These are phyloP conservation scores for Bathelium albidoporum DNA, from an alignment of 495 filamentous ascomycete genomes.

Conservation along the genomic window DNA sequence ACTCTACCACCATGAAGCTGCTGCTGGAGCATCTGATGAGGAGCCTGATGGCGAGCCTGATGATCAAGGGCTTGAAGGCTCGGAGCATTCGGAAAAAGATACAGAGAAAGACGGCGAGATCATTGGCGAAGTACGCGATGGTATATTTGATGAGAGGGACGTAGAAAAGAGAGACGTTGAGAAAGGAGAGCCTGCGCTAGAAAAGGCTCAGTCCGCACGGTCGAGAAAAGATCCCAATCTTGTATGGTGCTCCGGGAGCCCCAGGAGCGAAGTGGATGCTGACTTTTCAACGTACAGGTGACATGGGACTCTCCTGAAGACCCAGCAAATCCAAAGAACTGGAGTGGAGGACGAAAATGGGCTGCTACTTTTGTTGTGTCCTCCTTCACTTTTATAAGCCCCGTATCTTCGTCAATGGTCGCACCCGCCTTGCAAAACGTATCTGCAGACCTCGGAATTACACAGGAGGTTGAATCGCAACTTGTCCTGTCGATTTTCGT, in stretches of 20 bases:
- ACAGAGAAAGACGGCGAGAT: background rate
- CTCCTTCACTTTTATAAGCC: constrained; percentile 58
- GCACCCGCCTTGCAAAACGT: constrained; percentile 54
- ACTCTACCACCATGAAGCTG: background rate
- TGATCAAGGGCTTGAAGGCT: background rate
- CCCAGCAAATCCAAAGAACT: constrained; percentile 35
- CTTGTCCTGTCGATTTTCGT: constrained; percentile 64
- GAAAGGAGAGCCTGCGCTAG: constrained; percentile 10
- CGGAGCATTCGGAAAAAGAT: background rate
- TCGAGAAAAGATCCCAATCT: constrained; percentile 30
- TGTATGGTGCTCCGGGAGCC: constrained; percentile 6
- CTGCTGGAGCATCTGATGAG: background rate
- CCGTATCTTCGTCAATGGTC: constrained; percentile 61
- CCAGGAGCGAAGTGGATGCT: constrained; percentile 4
- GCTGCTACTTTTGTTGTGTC: constrained; percentile 42
- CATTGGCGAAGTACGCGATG: constrained; percentile 19
- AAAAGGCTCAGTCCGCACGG: constrained; percentile 24
- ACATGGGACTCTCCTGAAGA: constrained; percentile 33
- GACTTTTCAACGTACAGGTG: constrained; percentile 8
- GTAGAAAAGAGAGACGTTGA: constrained; percentile 17
- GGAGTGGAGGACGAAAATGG: constrained; percentile 50
- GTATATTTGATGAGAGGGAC: constrained; percentile 24
- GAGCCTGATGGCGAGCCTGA: background rate
- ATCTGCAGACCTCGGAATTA: constrained; percentile 50
- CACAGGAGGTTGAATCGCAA: constrained; percentile 41